Percentiles rank a stretch among this genome's conserved stretches.
phyloP scores from a whole-genome alignment of 306 rosid species.

The Fragaria vesca region DNA sequence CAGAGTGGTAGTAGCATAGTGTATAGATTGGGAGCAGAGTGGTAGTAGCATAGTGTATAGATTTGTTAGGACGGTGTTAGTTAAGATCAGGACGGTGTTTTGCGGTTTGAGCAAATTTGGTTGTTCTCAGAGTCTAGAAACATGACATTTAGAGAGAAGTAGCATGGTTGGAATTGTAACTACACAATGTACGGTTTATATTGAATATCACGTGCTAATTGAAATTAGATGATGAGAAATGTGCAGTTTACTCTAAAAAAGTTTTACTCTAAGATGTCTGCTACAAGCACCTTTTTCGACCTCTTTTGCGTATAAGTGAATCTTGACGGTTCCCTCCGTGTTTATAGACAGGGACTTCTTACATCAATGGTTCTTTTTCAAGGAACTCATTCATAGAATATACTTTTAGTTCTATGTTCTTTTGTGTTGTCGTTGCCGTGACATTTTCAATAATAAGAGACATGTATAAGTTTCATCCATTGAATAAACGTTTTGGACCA shows the following conservation, averaged over 20 bases:
- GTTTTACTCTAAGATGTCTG: neutral
- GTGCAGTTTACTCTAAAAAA: neutral
- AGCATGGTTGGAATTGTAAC: neutral
- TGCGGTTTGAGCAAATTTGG: neutral
- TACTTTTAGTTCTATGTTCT: neutral
- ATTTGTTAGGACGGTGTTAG: neutral
- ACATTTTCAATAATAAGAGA: neutral
- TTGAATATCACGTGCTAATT: neutral
- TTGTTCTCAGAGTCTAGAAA: neutral
- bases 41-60: neutral
- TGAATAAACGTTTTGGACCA: neutral
- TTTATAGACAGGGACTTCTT: neutral
- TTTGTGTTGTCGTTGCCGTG: neutral
- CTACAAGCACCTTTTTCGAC: neutral
- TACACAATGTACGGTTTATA: neutral
- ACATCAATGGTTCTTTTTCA: neutral
- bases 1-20: neutral
- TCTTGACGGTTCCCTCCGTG: neutral
- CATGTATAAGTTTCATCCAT: neutral
- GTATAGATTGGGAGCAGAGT: neutral
- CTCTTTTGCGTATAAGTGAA: conserved; percentile 6
- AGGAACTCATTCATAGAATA: neutral
- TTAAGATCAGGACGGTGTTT: neutral
- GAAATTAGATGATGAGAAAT: neutral
- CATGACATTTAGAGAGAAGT: neutral